phyloP scores from a whole-genome alignment of 495 filamentous ascomycete species.

The Penicillium angulare region DNA sequence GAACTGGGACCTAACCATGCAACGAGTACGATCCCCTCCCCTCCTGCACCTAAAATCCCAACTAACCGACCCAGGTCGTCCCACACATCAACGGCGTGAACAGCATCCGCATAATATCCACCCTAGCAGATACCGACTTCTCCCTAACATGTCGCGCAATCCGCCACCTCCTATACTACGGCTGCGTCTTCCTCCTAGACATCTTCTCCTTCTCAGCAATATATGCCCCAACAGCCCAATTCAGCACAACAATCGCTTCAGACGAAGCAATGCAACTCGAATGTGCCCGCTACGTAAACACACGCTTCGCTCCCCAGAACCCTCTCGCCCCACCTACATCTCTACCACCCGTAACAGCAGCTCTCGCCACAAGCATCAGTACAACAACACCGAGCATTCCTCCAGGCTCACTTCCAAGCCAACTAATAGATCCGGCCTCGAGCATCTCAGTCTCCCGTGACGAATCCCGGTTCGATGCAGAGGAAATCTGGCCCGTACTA shows the following conservation, averaged over 20 bases:
- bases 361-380: conserved; percentile 4
- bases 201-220: conserved; percentile 90
- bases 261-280: conserved; percentile 74
- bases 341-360: conserved; percentile 11
- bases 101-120: conserved; percentile 79
- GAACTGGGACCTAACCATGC: conserved; percentile 90
- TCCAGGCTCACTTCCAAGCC: conserved; percentile 15
- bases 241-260: conserved; percentile 69
- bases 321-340: conserved; percentile 24
- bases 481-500: conserved; percentile 45
- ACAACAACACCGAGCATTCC: conserved; percentile 8
- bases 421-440: conserved; percentile 17
- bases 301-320: conserved; percentile 37
- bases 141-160: conserved; percentile 80
- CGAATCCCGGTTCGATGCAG: conserved; percentile 33
- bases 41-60: neutral
- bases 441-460: conserved; percentile 22
- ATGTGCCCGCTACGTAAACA: conserved; percentile 76
- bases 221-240: conserved; percentile 78
- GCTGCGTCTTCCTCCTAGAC: conserved; percentile 81
- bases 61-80: conserved; percentile 53
- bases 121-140: conserved; percentile 79
- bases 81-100: conserved; percentile 87
- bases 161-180: conserved; percentile 86
- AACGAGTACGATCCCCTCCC: conserved; percentile 46